Base-by-base conservation (phyloP, 106 monocot species). In the Cymbidium sinense region DNA sequence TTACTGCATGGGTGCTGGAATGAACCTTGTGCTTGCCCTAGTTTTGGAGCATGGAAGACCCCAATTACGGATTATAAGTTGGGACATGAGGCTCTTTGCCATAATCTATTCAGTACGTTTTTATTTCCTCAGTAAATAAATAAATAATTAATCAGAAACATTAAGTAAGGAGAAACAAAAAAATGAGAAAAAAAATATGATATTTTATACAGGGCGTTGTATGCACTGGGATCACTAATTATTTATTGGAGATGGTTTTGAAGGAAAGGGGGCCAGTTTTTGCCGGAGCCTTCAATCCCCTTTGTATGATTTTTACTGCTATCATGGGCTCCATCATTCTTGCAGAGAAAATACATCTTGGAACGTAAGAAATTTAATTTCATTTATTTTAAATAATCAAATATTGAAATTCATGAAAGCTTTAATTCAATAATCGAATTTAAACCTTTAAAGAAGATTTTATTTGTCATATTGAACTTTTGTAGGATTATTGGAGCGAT, bases 231-330 rank as follows among this genome's bases (percentile, higher is more conserved):
- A 7, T 62, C 43, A 54, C 64, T 23, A 58, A 69, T 54, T 78
- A 78, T 20, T 23, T 78, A 2, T 33, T 43, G 44, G 78, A 65
- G 67, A 44, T 67, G 43, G 78, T 78, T 27, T 67, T 69, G 67
- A 78, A 78, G 67, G 67, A 78, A 39, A 78, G 28, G 20, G 78
- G 67, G 15, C 78, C 78, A 3, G 67, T 78, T 9, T 78, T 78
- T 69, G 78, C 44, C 19, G 67, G 37, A 30, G 78, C 78, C 35
- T 78, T 78, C 78, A 69, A 43, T 31, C 78, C 78, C 0, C 27
- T 78, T 4, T 78, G 67, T 65, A 78, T 78, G 78, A 69, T 78
- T 4, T 6, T 78, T 13, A 78, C 78, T 43, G 43, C 78, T 18
- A 15, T 78, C 43, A 17, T 69, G 78, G 78, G 78, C 28, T 78